Base-by-base conservation (phyloP, 2,329 filamentous ascomycete species). In the Aphanoascus verrucosus region DNA sequence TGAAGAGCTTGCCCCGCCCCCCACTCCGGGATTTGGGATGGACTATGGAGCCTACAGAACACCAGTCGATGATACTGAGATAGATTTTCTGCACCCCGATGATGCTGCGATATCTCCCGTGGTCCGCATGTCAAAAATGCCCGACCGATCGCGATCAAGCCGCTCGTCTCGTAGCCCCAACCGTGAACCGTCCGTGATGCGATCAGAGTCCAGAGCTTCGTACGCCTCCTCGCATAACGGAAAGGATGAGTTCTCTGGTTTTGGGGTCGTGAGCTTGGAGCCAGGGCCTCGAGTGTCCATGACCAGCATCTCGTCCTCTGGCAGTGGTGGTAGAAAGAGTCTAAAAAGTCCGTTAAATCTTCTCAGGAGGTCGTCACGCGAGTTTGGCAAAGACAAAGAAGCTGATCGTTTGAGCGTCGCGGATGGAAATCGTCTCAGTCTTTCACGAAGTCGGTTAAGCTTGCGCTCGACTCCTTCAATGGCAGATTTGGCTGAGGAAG, bases 91-190 rank as follows among this genome's bases (percentile, higher is more conserved):
- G 52, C 73, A 75, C 58, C 71, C 75, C 35, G 77, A 81, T 65
- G 77, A 81, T 69, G 77, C 77, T 41, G 79, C 78, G 32, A 72
- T 76, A 56, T 71, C 88, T 11, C 88, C 89, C 15, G 79, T 91
- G 52, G 79, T 94, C 61, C 83, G 85, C 58, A 94, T 90, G 32
- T 81, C 88, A 32, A 90, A 90, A 67, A 85, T 84, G 6, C 86
- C 86, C 0, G 88, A 85, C 49, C 86, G 86, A 52, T 81, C 83
- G 62, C 89, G 86, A 23, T 72, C 82, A 15, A 70, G 86, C 49
- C 88, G 84, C n/a, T 73, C 14, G 68, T 70, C 0, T 69, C 71
- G 11, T 77, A 83, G 58, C 63, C 82, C 58, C 72, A 71, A 56
- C 73, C 72, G 51, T 73, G 78, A 61, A 69, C 38, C 62, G 9